Conservation (phyloP, 2,329 filamentous ascomycete species). For the Tolypocladium ovalisporum region DNA sequence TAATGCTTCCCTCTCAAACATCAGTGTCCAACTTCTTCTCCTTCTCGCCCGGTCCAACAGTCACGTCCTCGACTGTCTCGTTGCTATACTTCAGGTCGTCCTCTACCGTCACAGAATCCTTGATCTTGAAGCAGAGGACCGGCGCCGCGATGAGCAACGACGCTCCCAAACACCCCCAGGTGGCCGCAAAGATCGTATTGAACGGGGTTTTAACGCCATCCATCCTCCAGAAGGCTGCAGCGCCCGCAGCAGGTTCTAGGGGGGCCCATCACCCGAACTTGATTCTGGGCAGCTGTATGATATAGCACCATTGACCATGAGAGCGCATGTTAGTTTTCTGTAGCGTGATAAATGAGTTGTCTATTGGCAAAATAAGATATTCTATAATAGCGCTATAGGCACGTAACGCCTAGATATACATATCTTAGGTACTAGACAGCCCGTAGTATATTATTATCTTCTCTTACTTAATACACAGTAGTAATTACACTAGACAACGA, state of each 20-base stretch:
- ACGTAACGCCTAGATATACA: no score
- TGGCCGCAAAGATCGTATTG: slow-evolving; percentile 58
- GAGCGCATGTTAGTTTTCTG: neutral
- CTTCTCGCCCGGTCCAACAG: neutral
- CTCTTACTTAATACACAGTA: no score
- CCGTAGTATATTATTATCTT: no score
- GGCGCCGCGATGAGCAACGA: slow-evolving; percentile 68
- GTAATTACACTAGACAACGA: no score
- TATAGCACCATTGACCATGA: neutral
- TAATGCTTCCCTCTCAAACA: neutral
- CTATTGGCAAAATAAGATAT: neutral
- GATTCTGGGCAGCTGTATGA: neutral
- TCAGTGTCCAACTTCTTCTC: neutral
- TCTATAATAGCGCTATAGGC: no score
- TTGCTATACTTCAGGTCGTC: slow-evolving; percentile 79
- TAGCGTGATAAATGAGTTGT: neutral
- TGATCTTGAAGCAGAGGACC: slow-evolving; percentile 67
- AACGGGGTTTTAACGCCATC: slow-evolving; percentile 36
- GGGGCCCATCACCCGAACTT: neutral
- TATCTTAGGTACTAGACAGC: no score
- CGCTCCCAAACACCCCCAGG: slow-evolving; percentile 66
- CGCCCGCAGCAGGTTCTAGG: neutral
- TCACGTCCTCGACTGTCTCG: slow-evolving; percentile 65
- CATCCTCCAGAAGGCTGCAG: slow-evolving; percentile 36
- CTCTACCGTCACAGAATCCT: slow-evolving; percentile 70